Percentiles rank a stretch among this genome's conserved stretches.
phyloP scores from a whole-genome alignment of 169 alveolate genomes.

The Cryptosporidium ubiquitum region DNA sequence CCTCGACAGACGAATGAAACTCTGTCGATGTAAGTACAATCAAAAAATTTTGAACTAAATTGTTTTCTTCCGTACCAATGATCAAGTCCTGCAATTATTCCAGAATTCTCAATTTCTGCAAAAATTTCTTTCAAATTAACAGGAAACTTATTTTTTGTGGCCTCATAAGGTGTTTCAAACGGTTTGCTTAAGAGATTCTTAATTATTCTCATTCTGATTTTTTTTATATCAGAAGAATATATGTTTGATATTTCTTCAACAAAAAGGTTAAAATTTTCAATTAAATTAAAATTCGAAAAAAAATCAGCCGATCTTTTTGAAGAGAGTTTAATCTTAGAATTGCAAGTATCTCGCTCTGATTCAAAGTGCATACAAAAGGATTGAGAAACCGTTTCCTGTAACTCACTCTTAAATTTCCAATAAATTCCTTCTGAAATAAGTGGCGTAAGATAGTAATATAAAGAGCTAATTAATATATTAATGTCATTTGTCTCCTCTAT shows the following conservation, averaged over 20 bases:
- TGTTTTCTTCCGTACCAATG: constrained; percentile 9
- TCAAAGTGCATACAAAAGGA: constrained; percentile 3
- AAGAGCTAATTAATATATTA: neutral
- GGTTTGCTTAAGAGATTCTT: constrained; percentile 51
- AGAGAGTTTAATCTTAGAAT: neutral
- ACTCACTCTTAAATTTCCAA: constrained; percentile 1
- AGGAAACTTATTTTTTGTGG: constrained; percentile 21
- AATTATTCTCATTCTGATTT: constrained; percentile 13
- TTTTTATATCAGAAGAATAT: constrained; percentile 13
- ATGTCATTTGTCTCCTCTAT: constrained; percentile 46
- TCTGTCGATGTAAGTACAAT: constrained; percentile 31
- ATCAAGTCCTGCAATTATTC: constrained; percentile 18
- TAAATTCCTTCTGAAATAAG: constrained; percentile 43
- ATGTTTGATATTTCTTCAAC: constrained; percentile 16
- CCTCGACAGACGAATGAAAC: constrained; percentile 54
- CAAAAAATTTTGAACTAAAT: neutral
- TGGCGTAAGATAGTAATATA: constrained; percentile 61
- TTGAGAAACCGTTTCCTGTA: constrained; percentile 31
- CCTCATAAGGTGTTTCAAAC: constrained; percentile 63
- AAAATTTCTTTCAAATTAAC: constrained; percentile 10
- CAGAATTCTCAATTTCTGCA: constrained; percentile 16
- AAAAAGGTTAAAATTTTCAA: constrained; percentile 19
- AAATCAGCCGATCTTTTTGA: neutral
- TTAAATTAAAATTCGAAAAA: neutral
- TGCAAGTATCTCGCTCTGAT: neutral